A percentile compares a stretch with the other conserved stretches of the same genome.
Evolutionary conservation across 106 monocot genomes (phyloP).

Genomic region (Ottelia alismoides): DNA sequence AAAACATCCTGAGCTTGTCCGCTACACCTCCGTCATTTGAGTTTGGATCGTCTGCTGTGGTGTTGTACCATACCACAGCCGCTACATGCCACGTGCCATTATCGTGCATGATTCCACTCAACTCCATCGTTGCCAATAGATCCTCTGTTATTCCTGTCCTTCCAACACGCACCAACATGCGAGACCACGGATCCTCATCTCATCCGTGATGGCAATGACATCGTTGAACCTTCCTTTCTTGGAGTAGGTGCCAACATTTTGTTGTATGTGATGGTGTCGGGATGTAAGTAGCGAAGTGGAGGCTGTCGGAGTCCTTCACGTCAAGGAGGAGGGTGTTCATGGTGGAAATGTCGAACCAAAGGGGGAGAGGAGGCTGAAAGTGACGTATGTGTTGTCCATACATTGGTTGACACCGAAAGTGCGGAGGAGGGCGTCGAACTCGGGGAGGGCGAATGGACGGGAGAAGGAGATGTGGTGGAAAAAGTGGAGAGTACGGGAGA

Average conservation of each 20-base stretch:
- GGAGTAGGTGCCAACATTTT: slow-evolving; percentile 78
- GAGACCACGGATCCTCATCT: slow-evolving; percentile 41
- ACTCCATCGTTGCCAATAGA: slow-evolving; percentile 57
- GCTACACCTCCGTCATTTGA: slow-evolving; percentile 14
- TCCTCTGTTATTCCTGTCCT: slow-evolving; percentile 27
- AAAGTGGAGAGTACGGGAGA: slow-evolving; percentile 42
- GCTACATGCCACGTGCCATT: slow-evolving; percentile 68
- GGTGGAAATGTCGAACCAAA: slow-evolving; percentile 27
- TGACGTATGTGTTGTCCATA: slow-evolving; percentile 48
- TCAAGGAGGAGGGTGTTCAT: slow-evolving; percentile 73
- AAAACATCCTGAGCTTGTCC: slow-evolving; percentile 32
- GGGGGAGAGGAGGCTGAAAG: slow-evolving; percentile 37
- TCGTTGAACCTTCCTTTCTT: slow-evolving; percentile 37
- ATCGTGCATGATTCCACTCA: slow-evolving; percentile 33
- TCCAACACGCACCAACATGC: slow-evolving; percentile 24
- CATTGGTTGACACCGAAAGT: slow-evolving; percentile 43
- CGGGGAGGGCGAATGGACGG: slow-evolving; percentile 34
- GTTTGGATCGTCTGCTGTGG: no score
- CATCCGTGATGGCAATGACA: slow-evolving; percentile 36
- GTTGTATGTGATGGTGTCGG: slow-evolving; percentile 57
- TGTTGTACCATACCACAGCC: slow-evolving; percentile 40
- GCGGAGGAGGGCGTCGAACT: slow-evolving; percentile 60
- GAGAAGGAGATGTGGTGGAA: no score
- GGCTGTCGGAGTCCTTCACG: slow-evolving; percentile 53
- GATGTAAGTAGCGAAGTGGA: slow-evolving; percentile 48